These are phyloP conservation scores for Solanum aculeatissimum DNA, from an alignment of 305 asterid species.

Conservation along the genomic window DNA sequence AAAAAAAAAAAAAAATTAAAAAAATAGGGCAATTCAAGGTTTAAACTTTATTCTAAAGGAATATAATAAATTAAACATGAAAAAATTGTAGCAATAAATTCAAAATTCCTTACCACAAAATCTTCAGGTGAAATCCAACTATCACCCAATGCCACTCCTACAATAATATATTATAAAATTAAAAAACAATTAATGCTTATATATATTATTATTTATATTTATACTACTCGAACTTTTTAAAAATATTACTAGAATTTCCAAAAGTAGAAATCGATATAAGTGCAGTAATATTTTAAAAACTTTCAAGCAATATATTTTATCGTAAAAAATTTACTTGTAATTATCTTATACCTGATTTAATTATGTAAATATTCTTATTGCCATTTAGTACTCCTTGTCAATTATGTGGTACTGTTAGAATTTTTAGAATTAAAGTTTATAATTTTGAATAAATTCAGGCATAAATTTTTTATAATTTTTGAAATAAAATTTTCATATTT, in stretches of 20 bases:
- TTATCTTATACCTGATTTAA: not conserved
- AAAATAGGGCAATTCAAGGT: not conserved
- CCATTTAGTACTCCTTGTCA: not conserved
- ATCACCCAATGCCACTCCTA: conserved; percentile 84
- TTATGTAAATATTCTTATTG: not conserved
- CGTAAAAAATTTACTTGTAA: too few species aligned
- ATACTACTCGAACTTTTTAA: not conserved
- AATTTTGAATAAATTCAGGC: not conserved
- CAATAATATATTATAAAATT: not conserved
- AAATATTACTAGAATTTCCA: not conserved
- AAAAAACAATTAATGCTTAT: not conserved
- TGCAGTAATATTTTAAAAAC: too few species aligned
- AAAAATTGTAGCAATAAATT: not conserved
- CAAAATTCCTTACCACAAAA: conserved; percentile 46
- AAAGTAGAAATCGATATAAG: too few species aligned
- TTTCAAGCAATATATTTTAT: not conserved
- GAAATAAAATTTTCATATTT: not conserved
- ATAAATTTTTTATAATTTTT: not conserved
- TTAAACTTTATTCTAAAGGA: not conserved
- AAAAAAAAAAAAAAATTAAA: not conserved
- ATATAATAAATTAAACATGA: not conserved
- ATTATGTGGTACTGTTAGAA: not conserved
- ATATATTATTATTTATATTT: too few species aligned
- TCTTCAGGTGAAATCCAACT: conserved; percentile 96
- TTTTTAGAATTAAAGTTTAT: not conserved